Evolutionary conservation across 352 stramenopile species (phyloP).

Genomic region (Pythium periplocum): DNA sequence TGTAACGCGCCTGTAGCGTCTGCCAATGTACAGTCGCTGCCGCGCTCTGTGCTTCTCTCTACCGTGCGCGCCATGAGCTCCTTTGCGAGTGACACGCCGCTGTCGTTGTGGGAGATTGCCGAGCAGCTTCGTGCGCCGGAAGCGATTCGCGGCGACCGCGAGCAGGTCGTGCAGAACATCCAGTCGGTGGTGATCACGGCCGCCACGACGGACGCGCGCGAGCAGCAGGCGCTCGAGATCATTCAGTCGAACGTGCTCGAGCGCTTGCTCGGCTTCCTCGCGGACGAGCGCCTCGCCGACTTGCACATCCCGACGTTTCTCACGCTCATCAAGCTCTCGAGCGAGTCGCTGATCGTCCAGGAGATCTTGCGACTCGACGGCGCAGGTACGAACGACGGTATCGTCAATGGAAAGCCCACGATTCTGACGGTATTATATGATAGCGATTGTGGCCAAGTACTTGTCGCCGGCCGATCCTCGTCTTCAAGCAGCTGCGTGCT

Average conservation of each 20-base stretch:
- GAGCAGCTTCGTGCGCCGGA: conserved; percentile 13
- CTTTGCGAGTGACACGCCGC: too few relatives aligned
- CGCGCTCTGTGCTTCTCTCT: too few relatives aligned
- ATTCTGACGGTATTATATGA: not conserved
- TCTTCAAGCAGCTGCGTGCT: conserved; percentile 54
- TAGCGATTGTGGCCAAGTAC: conserved; percentile 32
- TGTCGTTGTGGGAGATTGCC: conserved; percentile 15
- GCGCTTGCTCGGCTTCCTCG: conserved; percentile 37
- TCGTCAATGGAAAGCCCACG: not conserved
- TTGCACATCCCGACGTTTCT: conserved; percentile 63
- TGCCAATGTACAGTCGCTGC: too few relatives aligned
- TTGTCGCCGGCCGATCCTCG: conserved; percentile 40
- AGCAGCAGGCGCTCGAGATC: conserved; percentile 45
- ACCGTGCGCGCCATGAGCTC: too few relatives aligned
- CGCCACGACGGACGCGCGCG: conserved; percentile 17
- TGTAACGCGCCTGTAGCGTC: not conserved
- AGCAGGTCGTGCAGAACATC: conserved; percentile 14
- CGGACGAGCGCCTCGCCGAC: conserved; percentile 44
- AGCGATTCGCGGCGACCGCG: not conserved
- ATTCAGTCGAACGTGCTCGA: conserved; percentile 48
- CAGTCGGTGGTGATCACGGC: conserved; percentile 10
- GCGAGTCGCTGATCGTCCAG: conserved; percentile 39
- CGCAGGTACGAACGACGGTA: conserved; percentile 3
- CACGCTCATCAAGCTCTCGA: conserved; percentile 54
- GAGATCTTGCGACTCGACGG: conserved; percentile 54